phyloP scores from a whole-genome alignment of 768 basidiomycete species.

The Leccinum olivaceopallidum region DNA sequence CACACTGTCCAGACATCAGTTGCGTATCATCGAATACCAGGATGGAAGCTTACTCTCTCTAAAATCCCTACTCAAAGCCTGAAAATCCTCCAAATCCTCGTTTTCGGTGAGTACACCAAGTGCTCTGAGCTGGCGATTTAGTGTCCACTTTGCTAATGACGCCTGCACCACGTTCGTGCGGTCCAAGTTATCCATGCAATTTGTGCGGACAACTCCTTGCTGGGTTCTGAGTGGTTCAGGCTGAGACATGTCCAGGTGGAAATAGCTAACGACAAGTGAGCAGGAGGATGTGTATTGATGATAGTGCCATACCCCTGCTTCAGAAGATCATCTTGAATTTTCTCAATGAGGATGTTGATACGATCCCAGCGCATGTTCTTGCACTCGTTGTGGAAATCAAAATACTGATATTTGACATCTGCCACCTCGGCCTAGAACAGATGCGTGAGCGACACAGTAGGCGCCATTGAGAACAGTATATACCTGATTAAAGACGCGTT shows the following conservation, averaged over 20 bases:
- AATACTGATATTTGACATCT: conserved; percentile 86
- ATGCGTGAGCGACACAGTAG: not conserved
- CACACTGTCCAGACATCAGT: conserved; percentile 63
- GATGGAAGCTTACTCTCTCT: conserved; percentile 69
- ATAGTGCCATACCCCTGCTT: conserved; percentile 55
- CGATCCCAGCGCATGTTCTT: conserved; percentile 94
- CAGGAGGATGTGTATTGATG: not conserved
- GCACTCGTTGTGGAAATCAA: conserved; percentile 97
- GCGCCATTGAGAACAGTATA: conserved; percentile 13
- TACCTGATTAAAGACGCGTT: conserved; percentile 70
- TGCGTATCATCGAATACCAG: not conserved
- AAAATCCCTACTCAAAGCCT: conserved; percentile 77
- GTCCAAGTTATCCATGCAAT: conserved; percentile 98
- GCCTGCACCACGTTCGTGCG: conserved; percentile 97
- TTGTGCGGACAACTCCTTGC: conserved; percentile 81
- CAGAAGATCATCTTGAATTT: conserved; percentile 66
- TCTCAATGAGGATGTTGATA: conserved; percentile 78
- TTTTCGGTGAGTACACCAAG: conserved; percentile 70
- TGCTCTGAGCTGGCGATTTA: conserved; percentile 74
- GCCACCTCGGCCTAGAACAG: conserved; percentile 55
- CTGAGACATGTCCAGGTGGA: conserved; percentile 58
- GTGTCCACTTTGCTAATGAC: conserved; percentile 81
- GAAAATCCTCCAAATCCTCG: conserved; percentile 80
- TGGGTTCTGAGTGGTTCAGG: conserved; percentile 59
- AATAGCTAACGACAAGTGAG: conserved; percentile 56